These are phyloP conservation scores for Litchi chinensis DNA, from an alignment of 345 rosid genomes.

Conservation along the genomic window DNA sequence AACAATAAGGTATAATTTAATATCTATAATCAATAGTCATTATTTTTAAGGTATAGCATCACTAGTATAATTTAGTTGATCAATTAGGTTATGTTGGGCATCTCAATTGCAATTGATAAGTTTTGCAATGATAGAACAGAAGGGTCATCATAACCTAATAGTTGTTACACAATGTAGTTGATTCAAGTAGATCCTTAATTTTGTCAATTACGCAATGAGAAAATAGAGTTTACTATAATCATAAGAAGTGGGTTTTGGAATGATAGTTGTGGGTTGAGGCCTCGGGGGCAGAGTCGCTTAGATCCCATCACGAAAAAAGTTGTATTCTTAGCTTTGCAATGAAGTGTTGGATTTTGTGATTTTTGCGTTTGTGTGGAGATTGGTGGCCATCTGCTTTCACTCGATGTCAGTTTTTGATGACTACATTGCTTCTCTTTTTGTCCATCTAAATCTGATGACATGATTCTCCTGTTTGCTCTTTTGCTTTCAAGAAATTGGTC, in stretches of 20 bases:
- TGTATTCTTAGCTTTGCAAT: constrained; percentile 12
- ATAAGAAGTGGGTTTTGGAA: not conserved
- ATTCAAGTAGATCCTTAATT: not conserved
- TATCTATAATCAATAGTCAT: no score
- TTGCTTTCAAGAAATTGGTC: not conserved
- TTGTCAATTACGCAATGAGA: not conserved
- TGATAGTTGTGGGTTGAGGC: not conserved
- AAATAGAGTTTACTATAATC: not conserved
- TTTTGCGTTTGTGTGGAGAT: no score
- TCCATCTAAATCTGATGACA: not conserved
- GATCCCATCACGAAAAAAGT: not conserved
- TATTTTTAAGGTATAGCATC: no score
- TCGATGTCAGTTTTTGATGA: constrained; percentile 1
- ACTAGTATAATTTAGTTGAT: no score
- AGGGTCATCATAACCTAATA: not conserved
- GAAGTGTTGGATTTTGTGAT: constrained; percentile 12
- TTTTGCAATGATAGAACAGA: not conserved
- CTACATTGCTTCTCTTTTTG: constrained; percentile 29
- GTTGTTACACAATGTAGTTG: not conserved
- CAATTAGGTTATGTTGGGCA: no score
- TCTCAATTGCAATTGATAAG: not conserved
- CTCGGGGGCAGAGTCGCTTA: no score
- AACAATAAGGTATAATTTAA: no score
- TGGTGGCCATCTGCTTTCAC: not conserved
- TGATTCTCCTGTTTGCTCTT: not conserved